Evolutionary conservation across 2,329 filamentous ascomycete species (phyloP), one percentile per base, ranked within the genome.

Genomic region (Zymoseptoria ardabiliae): DNA sequence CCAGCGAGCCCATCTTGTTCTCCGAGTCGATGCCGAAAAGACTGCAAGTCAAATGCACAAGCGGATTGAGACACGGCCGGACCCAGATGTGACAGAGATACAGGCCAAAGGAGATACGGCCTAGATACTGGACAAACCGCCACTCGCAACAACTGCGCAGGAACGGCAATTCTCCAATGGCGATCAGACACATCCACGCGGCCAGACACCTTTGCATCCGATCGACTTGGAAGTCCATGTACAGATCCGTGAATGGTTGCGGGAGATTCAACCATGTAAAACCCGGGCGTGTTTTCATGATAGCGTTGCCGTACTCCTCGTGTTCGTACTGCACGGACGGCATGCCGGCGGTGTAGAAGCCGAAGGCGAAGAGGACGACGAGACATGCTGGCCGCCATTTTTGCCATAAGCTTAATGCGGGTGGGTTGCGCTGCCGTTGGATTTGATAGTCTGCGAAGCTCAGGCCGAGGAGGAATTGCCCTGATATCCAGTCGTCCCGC

Each of bases 91-190:
- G 83, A 76, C 85, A 59, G 9, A 61, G 54, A 13, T 61, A 61
- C 11, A 61, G 50, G 25, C 60, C 60, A 66, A 82, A 86, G 53
- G 81, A 84, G 63, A 85, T 80, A 66, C 79, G 79, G 59, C 83
- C 83, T 9, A 85, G 73, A 70, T 85, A 85, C 68, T 85, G 82
- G 2, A 82, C 75, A 23, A 75, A 63, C 1, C 71, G 66, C 2
- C 74, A 72, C 67, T 79, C 80, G 70, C 84, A 83, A 55, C 82
- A 70, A 19, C 73, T 71, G 64, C 79, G 78, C 75, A 81, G 57
- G 22, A 51, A 17, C n/a, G 50, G 41, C 8, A 55, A 57, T 30
- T 59, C 58, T 30, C 60, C 60, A 35, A 58, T 52, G 53, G 58
- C 60, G 49, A 59, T 53, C 13, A 62, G 49, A 19, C 51, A 50